These are phyloP conservation scores for Cryphonectria parasitica DNA, from an alignment of 2,329 filamentous ascomycete species.

Conservation along the genomic window DNA sequence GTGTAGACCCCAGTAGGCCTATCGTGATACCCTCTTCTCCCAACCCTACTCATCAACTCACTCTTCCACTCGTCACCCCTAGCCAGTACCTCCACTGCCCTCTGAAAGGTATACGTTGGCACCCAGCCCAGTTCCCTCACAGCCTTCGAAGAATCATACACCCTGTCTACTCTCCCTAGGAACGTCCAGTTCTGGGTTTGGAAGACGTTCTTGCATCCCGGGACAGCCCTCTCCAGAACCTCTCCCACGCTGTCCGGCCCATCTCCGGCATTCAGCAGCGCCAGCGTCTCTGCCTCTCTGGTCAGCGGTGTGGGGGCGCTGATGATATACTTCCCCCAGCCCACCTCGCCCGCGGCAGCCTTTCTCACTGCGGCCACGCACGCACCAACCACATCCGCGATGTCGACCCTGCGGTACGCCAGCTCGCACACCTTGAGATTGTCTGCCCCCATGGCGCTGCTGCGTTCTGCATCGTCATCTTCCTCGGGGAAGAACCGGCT, in stretches of 20 bases:
- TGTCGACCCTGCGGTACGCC: constrained; percentile 49
- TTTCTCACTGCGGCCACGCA: constrained; percentile 44
- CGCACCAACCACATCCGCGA: constrained; percentile 49
- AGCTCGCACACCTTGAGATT: constrained; percentile 55
- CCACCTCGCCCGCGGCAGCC: constrained; percentile 35
- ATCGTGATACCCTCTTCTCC: constrained; percentile 50
- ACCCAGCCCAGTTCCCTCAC: constrained; percentile 47
- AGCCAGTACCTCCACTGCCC: constrained; percentile 40
- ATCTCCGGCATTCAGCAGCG: constrained; percentile 38
- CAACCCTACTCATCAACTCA: constrained; percentile 43
- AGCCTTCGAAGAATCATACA: constrained; percentile 50
- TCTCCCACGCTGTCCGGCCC: constrained; percentile 39
- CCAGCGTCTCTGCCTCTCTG: constrained; percentile 38
- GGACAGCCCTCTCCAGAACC: constrained; percentile 30
- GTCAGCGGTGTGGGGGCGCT: constrained; percentile 48
- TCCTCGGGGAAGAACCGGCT: constrained; percentile 54
- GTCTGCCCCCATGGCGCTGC: constrained; percentile 40
- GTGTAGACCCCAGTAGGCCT: constrained; percentile 50
- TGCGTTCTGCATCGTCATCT: constrained; percentile 48
- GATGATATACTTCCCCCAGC: constrained; percentile 49
- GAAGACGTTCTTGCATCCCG: constrained; percentile 39
- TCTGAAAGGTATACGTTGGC: constrained; percentile 47
- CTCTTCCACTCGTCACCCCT: constrained; percentile 45
- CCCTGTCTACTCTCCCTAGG: constrained; percentile 45
- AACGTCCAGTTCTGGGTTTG: constrained; percentile 42